These are phyloP conservation scores for Pisolithus marmoratus DNA, from an alignment of 768 basidiomycete genomes.

Conservation along the genomic window DNA sequence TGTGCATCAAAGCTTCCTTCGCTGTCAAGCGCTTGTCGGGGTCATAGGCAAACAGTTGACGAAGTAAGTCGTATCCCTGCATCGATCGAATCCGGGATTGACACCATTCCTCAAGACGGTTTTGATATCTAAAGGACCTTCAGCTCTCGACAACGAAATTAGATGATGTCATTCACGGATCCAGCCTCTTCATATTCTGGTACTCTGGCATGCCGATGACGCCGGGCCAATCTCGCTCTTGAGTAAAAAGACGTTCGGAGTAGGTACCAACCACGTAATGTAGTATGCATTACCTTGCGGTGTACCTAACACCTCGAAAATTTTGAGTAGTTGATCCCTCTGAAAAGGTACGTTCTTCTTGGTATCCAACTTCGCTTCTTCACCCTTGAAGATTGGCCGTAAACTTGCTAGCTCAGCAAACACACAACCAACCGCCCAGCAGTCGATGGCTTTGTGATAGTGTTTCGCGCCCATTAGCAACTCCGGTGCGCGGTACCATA, in stretches of 20 bases:
- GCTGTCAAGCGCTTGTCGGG: conserved; percentile 84
- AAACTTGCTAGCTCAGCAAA: conserved; percentile 92
- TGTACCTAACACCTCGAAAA: conserved; percentile 92
- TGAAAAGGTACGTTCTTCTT: conserved; percentile 99
- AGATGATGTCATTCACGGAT: conserved; percentile 43
- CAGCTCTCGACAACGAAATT: not conserved
- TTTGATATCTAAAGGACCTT: conserved; percentile 44
- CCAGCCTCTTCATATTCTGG: conserved; percentile 71
- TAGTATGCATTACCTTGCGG: conserved; percentile 54
- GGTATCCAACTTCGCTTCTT: conserved; percentile 94
- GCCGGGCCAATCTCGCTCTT: conserved; percentile 86
- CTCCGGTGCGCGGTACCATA: conserved; percentile 99
- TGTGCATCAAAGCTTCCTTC: conserved; percentile 71
- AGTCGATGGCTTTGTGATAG: conserved; percentile 94
- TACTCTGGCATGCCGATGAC: conserved; percentile 86
- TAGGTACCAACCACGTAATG: not conserved
- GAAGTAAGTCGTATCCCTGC: conserved; percentile 78
- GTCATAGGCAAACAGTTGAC: conserved; percentile 83
- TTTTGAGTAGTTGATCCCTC: conserved; percentile 88
- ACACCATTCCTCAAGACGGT: conserved; percentile 73
- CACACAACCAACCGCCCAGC: conserved; percentile 98
- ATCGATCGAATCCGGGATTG: conserved; percentile 51
- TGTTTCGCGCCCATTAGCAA: conserved; percentile 94
- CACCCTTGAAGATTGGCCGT: conserved; percentile 97
- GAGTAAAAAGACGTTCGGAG: not conserved